Base-by-base conservation (phyloP, 2,329 filamentous ascomycete genomes). In the Pyrenophora seminiperda region DNA sequence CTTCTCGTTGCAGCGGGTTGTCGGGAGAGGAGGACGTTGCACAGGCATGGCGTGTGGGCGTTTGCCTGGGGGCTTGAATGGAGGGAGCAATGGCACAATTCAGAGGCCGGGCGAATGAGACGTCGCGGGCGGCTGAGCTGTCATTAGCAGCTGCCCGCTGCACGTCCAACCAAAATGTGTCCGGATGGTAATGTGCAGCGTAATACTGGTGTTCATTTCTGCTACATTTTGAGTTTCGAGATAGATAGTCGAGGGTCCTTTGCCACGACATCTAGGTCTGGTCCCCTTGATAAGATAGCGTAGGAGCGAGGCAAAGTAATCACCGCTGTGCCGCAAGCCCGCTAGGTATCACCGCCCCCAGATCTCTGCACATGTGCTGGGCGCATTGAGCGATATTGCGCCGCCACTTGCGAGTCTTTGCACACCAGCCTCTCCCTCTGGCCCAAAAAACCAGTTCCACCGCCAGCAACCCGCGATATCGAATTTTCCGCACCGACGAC, bases 21-120 rank as follows among this genome's bases (percentile, higher is more conserved):
- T 46, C 41, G 41, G 34, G 20, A 46, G 41, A 39, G 42, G 41
- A 14, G 31, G 27, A 32, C 17, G 20, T 42, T 32, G 47, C 33
- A 29, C 24, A 45, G 45, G 41, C 34, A 40, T 20, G 34, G 27
- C 15, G 39, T 47, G 36, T 49, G 41, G 32, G 18, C 22, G 36
- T 49, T 45, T 38, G 18, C 22, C 7, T 27, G 46, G 32, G 38
- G 50, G 47, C 31, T 20, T 49, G 40, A 50, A 19, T 47, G 47
- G 50, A 24, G 29, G 32, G 38, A 46, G 29, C 14, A 13, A 29
- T 4, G 37, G 29, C 29, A 47, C 27, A 19, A 37, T 22, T 41
- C 11, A 39, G 50, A 31, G 20, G 27, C 24, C 20, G 27, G 44
- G 24, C 53, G 49, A 55, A 53, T 55, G 40, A 53, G 47, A 43